Percentiles rank a stretch among this genome's conserved stretches.
phyloP scores from a whole-genome alignment of 2,329 filamentous ascomycete genomes.

The Claviceps quebecensis region DNA sequence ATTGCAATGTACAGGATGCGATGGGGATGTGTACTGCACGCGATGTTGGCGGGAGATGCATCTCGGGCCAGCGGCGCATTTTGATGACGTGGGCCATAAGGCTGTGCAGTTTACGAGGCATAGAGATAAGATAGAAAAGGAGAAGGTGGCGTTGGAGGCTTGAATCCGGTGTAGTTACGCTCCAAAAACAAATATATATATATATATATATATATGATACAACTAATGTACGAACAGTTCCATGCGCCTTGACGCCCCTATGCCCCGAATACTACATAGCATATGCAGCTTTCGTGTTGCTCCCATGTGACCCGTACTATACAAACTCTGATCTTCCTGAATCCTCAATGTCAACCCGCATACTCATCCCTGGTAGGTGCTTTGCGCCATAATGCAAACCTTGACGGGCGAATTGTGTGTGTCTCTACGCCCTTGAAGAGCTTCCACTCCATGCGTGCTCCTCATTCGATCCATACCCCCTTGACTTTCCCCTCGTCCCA shows the following conservation, averaged over 20 bases:
- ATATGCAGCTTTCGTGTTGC: too few relatives aligned
- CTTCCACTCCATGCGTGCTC: constrained; percentile 5
- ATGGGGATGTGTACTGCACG: constrained; percentile 58
- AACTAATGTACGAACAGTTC: too few relatives aligned
- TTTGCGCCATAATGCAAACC: too few relatives aligned
- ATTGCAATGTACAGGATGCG: constrained; percentile 59
- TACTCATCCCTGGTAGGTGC: too few relatives aligned
- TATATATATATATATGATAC: not conserved
- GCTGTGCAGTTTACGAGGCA: constrained; percentile 44
- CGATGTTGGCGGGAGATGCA: constrained; percentile 76
- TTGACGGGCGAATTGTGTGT: not conserved
- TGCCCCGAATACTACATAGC: too few relatives aligned
- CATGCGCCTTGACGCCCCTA: too few relatives aligned
- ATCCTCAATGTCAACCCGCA: too few relatives aligned
- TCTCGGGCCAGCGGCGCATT: constrained; percentile 50
- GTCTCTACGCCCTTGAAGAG: constrained; percentile 1
- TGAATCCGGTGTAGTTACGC: not conserved
- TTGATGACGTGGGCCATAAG: constrained; percentile 56
- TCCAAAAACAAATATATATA: not conserved
- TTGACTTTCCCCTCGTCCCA: constrained; percentile 62
- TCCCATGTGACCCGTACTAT: too few relatives aligned
- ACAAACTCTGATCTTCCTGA: too few relatives aligned
- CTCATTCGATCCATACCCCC: constrained; percentile 9
- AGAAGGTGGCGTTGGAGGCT: constrained; percentile 23
- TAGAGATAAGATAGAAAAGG: constrained; percentile 17